Percentiles rank a stretch among this genome's conserved stretches.
phyloP scores from a whole-genome alignment of 208 protist genomes.

The Lotmaria passim region DNA sequence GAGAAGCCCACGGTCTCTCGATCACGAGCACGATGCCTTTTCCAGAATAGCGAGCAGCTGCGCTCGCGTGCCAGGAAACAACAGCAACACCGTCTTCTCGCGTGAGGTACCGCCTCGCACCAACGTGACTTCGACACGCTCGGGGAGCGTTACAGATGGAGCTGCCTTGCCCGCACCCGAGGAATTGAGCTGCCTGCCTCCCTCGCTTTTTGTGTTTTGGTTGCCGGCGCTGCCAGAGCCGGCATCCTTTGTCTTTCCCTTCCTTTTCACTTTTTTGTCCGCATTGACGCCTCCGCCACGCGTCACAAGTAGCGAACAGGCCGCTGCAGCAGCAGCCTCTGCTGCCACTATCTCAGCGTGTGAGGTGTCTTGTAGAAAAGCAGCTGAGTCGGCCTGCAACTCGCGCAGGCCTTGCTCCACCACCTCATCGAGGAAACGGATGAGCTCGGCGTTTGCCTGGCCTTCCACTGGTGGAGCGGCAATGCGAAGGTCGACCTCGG shows the following conservation, averaged over 20 bases:
- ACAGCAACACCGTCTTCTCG: constrained; percentile 57
- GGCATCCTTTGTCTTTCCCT: constrained; percentile 22
- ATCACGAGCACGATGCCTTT: constrained; percentile 27
- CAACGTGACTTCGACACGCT: constrained; percentile 54
- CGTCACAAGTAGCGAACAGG: neutral
- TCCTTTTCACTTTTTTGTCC: constrained; percentile 26
- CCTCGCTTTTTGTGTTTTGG: neutral
- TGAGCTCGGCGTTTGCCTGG: constrained; percentile 79
- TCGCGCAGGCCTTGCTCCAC: constrained; percentile 46
- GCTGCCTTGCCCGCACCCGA: neutral
- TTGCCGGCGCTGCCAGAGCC: neutral
- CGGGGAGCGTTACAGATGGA: neutral
- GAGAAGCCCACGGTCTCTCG: neutral
- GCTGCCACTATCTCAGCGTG: constrained; percentile 23
- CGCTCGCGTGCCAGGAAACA: constrained; percentile 64
- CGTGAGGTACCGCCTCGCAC: constrained; percentile 62
- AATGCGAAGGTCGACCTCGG: constrained; percentile 61
- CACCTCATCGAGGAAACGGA: constrained; percentile 62
- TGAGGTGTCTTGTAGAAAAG: constrained; percentile 34
- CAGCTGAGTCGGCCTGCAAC: constrained; percentile 14
- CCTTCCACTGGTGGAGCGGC: constrained; percentile 80
- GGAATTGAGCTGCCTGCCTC: too few species aligned
- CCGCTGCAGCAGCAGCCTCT: neutral
- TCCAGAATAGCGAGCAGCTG: constrained; percentile 59
- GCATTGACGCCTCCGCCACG: neutral